These are phyloP conservation scores for Hypoxylon intermedium DNA, from an alignment of 495 filamentous ascomycete genomes.

Conservation along the genomic window DNA sequence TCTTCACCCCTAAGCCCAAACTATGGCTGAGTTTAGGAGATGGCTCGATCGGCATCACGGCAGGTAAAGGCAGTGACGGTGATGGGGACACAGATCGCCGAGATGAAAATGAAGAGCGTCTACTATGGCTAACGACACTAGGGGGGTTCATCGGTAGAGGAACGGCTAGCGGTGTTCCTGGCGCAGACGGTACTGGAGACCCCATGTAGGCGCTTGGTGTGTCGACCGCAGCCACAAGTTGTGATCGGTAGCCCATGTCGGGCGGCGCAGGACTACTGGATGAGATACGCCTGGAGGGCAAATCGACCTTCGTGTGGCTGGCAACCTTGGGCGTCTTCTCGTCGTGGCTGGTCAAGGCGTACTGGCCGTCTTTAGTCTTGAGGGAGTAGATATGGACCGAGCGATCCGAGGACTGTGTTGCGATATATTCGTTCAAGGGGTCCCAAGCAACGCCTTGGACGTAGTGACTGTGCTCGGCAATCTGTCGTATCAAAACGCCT, in stretches of 20 bases:
- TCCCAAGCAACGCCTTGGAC: conserved; percentile 99
- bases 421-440: conserved; percentile 95
- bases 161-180: conserved; percentile 90
- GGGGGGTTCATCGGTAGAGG: conserved; percentile 98
- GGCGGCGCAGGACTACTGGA: conserved; percentile 93
- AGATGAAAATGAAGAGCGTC: conserved; percentile 94
- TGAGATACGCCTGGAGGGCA: conserved; percentile 86
- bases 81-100: conserved; percentile 94
- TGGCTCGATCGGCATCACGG: conserved; percentile 83
- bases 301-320: conserved; percentile 79
- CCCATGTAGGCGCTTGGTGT: conserved; percentile 65
- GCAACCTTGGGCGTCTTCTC: conserved; percentile 57
- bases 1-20: conserved; percentile 71
- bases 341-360: conserved; percentile 68
- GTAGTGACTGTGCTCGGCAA: conserved; percentile 98
- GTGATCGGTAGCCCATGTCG: conserved; percentile 67
- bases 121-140: conserved; percentile 81
- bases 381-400: conserved; percentile 97
- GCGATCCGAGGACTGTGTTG: conserved; percentile 96
- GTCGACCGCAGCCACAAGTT: conserved; percentile 61
- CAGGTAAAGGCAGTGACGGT: conserved; percentile 90
- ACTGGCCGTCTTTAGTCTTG: conserved; percentile 95
- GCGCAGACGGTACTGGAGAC: conserved; percentile 88
- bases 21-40: conserved; percentile 76
- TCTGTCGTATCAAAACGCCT: conserved; percentile 93